Percentiles rank a stretch among this genome's conserved stretches.
Conservation (phyloP, 2,329 filamentous ascomycete species). For the Podosphaera fusca region DNA sequence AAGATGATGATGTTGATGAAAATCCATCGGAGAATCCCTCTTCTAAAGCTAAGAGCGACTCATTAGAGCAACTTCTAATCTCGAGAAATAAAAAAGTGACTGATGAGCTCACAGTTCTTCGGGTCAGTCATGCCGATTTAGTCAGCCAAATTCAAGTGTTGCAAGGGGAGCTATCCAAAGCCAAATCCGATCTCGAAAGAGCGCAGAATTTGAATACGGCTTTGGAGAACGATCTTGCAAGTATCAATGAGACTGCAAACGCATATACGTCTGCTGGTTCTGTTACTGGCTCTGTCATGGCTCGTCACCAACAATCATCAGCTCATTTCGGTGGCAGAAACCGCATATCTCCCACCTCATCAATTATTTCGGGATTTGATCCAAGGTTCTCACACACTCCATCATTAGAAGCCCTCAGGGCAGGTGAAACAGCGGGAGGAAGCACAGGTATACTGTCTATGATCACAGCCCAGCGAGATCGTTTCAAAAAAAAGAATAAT, state of each 20-base stretch:
- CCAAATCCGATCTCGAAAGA: constrained; percentile 69
- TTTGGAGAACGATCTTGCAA: constrained; percentile 76
- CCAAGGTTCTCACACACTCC: constrained; percentile 29
- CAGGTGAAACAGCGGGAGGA: constrained; percentile 42
- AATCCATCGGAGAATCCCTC: constrained; percentile 22
- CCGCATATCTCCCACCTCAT: constrained; percentile 75
- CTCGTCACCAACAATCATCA: constrained; percentile 51
- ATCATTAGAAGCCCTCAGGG: constrained; percentile 32
- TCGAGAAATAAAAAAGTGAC: constrained; percentile 90
- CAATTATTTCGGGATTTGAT: constrained; percentile 94
- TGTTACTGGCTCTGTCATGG: constrained; percentile 75
- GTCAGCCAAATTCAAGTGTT: constrained; percentile 57
- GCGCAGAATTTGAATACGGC: constrained; percentile 67
- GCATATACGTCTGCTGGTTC: constrained; percentile 76
- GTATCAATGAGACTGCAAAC: constrained; percentile 66
- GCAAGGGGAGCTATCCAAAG: constrained; percentile 61
- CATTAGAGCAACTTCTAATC: constrained; percentile 72
- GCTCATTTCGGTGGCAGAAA: constrained; percentile 34
- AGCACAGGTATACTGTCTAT: constrained; percentile 85
- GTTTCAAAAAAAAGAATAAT: constrained; percentile 87
- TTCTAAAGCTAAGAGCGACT: constrained; percentile 45
- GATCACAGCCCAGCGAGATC: constrained; percentile 92
- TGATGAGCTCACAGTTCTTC: constrained; percentile 76
- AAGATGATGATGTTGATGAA: constrained; percentile 43
- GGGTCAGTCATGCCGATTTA: constrained; percentile 83